These are phyloP conservation scores for Smittium culicis DNA, from an alignment of 371 early-diverging fungal genomes.

Conservation along the genomic window DNA sequence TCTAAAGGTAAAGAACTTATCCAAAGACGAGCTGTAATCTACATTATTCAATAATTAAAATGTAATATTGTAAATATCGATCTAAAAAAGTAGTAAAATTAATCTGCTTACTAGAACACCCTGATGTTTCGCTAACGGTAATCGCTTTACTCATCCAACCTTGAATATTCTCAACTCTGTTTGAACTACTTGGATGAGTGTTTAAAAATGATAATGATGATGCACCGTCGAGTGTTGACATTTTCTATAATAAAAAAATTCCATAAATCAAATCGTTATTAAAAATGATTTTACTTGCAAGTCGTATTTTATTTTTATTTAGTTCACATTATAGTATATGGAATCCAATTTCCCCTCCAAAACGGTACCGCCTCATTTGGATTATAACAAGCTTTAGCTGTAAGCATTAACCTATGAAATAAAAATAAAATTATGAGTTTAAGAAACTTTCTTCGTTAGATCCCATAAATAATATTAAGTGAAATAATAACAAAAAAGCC, in stretches of 20 bases:
- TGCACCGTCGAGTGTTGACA: constrained; percentile 26
- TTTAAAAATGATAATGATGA: constrained; percentile 50
- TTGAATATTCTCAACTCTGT: constrained; percentile 51
- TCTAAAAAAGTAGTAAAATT: neutral
- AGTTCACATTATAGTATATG: too few relatives aligned
- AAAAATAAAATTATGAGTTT: too few relatives aligned
- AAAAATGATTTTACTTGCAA: too few relatives aligned
- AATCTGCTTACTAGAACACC: constrained; percentile 17
- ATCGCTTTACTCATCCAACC: constrained; percentile 56
- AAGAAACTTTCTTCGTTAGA: too few relatives aligned
- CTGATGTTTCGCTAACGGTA: constrained; percentile 21
- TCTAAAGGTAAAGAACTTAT: too few relatives aligned
- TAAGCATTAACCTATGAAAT: constrained; percentile 57
- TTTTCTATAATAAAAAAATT: constrained; percentile 31
- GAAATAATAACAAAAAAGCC: neutral
- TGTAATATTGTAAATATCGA: too few relatives aligned
- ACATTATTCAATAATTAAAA: too few relatives aligned
- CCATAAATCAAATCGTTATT: too few relatives aligned
- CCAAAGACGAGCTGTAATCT: too few relatives aligned
- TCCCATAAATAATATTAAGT: constrained; percentile 2
- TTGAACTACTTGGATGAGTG: constrained; percentile 72
- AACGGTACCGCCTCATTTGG: constrained; percentile 57
- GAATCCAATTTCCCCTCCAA: constrained; percentile 34
- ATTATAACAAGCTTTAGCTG: constrained; percentile 87
- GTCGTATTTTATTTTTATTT: too few relatives aligned